Evolutionary conservation across 2,329 filamentous ascomycete genomes (phyloP).

Genomic region (Cyclaneusma minus): DNA sequence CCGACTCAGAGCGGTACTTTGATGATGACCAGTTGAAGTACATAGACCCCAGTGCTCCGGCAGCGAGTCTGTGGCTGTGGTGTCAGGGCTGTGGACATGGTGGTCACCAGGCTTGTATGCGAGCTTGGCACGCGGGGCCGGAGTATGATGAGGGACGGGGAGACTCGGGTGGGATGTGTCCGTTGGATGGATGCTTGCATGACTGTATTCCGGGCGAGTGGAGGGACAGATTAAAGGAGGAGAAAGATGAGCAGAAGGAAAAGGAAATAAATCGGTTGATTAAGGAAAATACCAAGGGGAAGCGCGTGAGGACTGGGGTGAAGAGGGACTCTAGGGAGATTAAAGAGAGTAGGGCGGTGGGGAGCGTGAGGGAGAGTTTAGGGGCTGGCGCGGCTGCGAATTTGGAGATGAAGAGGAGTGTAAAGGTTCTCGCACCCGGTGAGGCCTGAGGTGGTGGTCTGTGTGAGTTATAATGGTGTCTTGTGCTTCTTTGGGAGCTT

Average conservation of each 20-base stretch:
- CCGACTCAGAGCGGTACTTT: slow-evolving; percentile 27
- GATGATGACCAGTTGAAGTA: too few species aligned
- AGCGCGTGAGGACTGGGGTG: slow-evolving; percentile 13
- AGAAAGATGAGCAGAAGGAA: slow-evolving; percentile 9
- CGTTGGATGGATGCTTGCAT: slow-evolving; percentile 49
- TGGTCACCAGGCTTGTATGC: slow-evolving; percentile 43
- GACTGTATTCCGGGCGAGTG: slow-evolving; percentile 43
- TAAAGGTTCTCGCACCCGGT: slow-evolving; percentile 35
- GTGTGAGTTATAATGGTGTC: too few species aligned
- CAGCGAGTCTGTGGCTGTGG: slow-evolving; percentile 37
- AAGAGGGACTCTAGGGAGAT: slow-evolving; percentile 37
- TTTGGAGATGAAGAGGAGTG: slow-evolving; percentile 44
- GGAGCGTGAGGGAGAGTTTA: slow-evolving; percentile 39
- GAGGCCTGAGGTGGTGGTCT: too few species aligned
- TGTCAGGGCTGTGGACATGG: slow-evolving; percentile 48
- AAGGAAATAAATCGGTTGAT: slow-evolving; percentile 31
- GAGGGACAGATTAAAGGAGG: slow-evolving; percentile 30
- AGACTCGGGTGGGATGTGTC: slow-evolving; percentile 39
- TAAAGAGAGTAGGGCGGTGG: slow-evolving; percentile 42
- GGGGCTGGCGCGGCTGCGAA: slow-evolving; percentile 21
- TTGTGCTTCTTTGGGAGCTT: too few species aligned
- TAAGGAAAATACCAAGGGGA: slow-evolving; percentile 12
- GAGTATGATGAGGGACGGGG: slow-evolving; percentile 18
- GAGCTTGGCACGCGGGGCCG: slow-evolving; percentile 35
- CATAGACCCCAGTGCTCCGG: too few species aligned